Conservation (phyloP, 225 moss, liverwort and hornwort genomes). For the Lunularia cruciata region DNA sequence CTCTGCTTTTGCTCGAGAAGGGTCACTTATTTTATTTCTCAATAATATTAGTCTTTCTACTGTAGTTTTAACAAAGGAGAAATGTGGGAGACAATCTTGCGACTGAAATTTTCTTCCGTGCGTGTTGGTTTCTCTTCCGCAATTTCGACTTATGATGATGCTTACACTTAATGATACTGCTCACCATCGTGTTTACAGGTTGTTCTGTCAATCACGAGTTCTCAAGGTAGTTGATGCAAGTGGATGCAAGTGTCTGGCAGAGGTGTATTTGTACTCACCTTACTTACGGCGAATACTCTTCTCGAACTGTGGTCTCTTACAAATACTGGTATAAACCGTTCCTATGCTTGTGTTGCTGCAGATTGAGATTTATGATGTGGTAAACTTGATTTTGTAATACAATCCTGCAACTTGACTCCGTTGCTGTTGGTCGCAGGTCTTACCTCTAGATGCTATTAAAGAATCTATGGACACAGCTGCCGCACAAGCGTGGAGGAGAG, state of each 20-base stretch:
- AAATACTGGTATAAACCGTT: conserved; percentile 64
- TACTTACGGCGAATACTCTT: conserved; percentile 89
- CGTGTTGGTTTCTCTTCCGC: too few species aligned
- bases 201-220: conserved; percentile 67
- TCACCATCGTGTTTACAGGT: conserved; percentile 47
- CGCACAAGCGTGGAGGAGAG: conserved; percentile 9
- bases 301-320: conserved; percentile 86
- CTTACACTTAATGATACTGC: too few species aligned
- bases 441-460: conserved; percentile 49
- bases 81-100: too few species aligned
- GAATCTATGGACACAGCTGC: conserved; percentile 46
- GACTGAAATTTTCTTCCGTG: too few species aligned
- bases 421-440: conserved; percentile 24
- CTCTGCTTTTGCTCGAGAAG: too few species aligned
- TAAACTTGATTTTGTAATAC: too few species aligned
- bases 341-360: too few species aligned
- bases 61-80: too few species aligned
- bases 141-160: too few species aligned
- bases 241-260: conserved; percentile 78
- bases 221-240: conserved; percentile 76
- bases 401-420: neutral
- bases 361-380: too few species aligned
- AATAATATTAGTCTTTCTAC: too few species aligned
- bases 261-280: conserved; percentile 79
- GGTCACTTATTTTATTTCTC: too few species aligned